These are phyloP conservation scores for Pythium graminicola DNA, from an alignment of 352 stramenopile species.

Conservation along the genomic window DNA sequence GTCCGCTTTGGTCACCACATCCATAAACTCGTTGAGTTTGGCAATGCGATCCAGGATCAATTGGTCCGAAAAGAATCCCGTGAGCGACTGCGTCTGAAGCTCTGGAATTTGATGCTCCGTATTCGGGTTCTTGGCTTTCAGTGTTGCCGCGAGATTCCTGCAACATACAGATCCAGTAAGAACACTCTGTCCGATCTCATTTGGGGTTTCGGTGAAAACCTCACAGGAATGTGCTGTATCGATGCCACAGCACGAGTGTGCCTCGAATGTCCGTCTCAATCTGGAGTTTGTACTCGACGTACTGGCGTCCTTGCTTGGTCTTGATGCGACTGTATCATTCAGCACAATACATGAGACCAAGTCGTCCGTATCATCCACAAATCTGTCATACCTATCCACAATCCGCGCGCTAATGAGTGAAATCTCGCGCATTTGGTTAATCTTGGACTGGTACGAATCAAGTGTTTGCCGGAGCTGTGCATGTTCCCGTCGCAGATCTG, in stretches of 20 bases:
- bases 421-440: constrained; percentile 84
- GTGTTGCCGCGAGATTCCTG: constrained; percentile 68
- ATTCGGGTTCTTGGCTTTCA: constrained; percentile 75
- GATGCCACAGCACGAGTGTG: constrained; percentile 82
- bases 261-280: constrained; percentile 84
- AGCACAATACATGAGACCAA: not conserved
- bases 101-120: constrained; percentile 71
- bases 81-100: constrained; percentile 78
- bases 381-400: constrained; percentile 56
- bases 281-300: constrained; percentile 85
- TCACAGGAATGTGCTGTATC: constrained; percentile 85
- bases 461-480: constrained; percentile 79
- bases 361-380: not conserved
- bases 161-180: not conserved
- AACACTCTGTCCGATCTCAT: too few species aligned
- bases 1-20: constrained; percentile 76
- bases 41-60: constrained; percentile 82
- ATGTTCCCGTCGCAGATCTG: constrained; percentile 74
- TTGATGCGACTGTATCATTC: constrained; percentile 64
- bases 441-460: constrained; percentile 85
- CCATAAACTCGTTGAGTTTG: constrained; percentile 83
- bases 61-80: constrained; percentile 78
- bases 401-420: constrained; percentile 79
- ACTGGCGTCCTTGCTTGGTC: constrained; percentile 79
- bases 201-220: too few species aligned